A percentile compares a stretch with the other conserved stretches of the same genome.
These are phyloP conservation scores for Fusarium fracticaudum DNA, from an alignment of 2,329 filamentous ascomycete species.

Conservation along the genomic window DNA sequence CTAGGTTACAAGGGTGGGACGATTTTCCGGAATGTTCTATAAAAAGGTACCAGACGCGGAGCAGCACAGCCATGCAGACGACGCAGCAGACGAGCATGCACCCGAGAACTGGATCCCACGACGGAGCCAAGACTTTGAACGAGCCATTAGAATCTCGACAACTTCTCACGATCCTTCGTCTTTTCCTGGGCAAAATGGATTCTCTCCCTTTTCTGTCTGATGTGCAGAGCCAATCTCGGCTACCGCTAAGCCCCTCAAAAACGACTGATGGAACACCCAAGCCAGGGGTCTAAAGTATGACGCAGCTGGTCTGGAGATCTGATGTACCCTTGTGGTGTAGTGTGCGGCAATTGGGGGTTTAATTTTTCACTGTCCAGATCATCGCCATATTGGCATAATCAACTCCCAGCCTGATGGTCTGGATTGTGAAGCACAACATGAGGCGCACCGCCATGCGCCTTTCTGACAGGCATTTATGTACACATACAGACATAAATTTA, in stretches of 20 bases:
- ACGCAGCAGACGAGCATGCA: constrained; percentile 1
- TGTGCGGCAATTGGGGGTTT: constrained; percentile 11
- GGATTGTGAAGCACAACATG: neutral
- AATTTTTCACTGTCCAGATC: neutral
- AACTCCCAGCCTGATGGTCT: neutral
- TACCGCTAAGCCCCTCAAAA: constrained; percentile 32
- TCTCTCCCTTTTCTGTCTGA: constrained; percentile 11
- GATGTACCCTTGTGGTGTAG: constrained; percentile 16
- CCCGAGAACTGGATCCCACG: constrained; percentile 11
- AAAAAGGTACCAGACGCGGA: constrained; percentile 29
- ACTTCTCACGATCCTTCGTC: neutral
- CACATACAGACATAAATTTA: neutral
- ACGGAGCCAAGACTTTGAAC: neutral
- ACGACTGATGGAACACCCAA: constrained; percentile 20
- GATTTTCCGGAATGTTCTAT: constrained; percentile 39
- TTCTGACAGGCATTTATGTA: constrained; percentile 1
- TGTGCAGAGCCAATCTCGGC: constrained; percentile 32
- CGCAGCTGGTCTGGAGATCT: constrained; percentile 19
- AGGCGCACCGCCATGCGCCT: neutral
- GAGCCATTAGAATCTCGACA: constrained; percentile 19
- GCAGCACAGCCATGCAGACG: constrained; percentile 12
- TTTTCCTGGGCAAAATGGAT: neutral
- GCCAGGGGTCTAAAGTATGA: constrained; percentile 28
- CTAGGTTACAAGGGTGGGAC: constrained; percentile 25
- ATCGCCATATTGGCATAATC: neutral